Conservation (phyloP, 257 asterid genomes). For the Linderniella brevidens region DNA sequence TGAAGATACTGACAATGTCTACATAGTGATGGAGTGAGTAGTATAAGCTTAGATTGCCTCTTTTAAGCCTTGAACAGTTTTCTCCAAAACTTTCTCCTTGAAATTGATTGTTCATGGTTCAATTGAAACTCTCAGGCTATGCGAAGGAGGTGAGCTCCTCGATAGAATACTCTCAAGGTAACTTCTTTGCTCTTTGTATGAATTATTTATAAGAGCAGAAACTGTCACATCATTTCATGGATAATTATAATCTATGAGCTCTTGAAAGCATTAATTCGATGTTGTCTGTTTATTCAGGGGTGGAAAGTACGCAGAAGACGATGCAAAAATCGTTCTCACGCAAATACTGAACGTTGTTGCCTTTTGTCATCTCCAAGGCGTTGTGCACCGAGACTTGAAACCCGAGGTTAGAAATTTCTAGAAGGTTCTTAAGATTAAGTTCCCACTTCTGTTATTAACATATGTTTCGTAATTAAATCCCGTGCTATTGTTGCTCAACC, state of each 20-base stretch:
- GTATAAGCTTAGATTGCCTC: constrained; percentile 18
- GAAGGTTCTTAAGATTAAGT: constrained; percentile 14
- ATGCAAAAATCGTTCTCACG: constrained; percentile 33
- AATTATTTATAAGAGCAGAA: too few species aligned
- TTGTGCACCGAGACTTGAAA: constrained; percentile 53
- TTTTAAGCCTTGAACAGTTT: background rate
- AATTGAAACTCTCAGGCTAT: constrained; percentile 21
- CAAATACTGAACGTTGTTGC: constrained; percentile 38
- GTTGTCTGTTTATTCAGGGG: constrained; percentile 22
- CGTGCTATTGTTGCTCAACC: constrained; percentile 12
- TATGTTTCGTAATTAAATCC: too few species aligned
- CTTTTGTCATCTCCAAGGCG: constrained; percentile 50
- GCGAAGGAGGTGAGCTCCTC: constrained; percentile 59
- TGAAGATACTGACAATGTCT: constrained; percentile 43
- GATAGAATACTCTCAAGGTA: constrained; percentile 50
- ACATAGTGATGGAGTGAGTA: constrained; percentile 38
- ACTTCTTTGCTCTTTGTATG: background rate
- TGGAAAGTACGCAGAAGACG: constrained; percentile 40
- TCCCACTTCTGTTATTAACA: too few species aligned
- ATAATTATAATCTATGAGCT: too few species aligned
- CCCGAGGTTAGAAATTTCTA: constrained; percentile 29
- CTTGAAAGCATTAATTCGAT: background rate
- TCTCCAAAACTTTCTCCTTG: too few species aligned
- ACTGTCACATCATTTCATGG: too few species aligned
- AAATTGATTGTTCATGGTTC: background rate